phyloP scores from a whole-genome alignment of 208 protist species.

The Blechomonas ayalai region DNA sequence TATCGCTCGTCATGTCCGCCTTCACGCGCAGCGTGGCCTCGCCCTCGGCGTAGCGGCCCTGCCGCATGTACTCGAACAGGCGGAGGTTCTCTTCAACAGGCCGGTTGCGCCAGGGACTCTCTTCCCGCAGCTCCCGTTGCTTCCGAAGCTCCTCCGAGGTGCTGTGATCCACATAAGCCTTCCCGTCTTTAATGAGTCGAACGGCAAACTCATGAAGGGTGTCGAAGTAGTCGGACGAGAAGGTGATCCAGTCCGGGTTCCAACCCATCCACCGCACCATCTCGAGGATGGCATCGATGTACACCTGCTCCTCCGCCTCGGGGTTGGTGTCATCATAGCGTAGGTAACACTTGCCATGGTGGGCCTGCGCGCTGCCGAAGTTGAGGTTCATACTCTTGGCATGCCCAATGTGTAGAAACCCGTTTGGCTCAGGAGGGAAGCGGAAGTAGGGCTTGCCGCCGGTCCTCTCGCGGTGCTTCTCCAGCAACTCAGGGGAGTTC shows the following conservation, averaged over 20 bases:
- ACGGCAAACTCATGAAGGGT: conserved; percentile 97
- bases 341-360: conserved; percentile 94
- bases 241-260: conserved; percentile 92
- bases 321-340: conserved; percentile 99
- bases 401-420: conserved; percentile 99
- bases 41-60: conserved; percentile 96
- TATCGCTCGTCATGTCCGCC: conserved; percentile 95
- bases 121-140: conserved; percentile 68
- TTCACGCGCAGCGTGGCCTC: conserved; percentile 98
- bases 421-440: conserved; percentile 96
- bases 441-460: conserved; percentile 85
- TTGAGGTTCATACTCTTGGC: conserved; percentile 99
- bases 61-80: conserved; percentile 91
- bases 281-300: conserved; percentile 95
- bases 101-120: conserved; percentile 90
- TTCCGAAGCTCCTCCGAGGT: conserved; percentile 93
- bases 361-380: conserved; percentile 94
- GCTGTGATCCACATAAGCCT: conserved; percentile 98
- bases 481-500: conserved; percentile 69
- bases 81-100: conserved; percentile 88
- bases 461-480: conserved; percentile 47
- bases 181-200: conserved; percentile 96
- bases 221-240: conserved; percentile 99
- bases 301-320: conserved; percentile 96
- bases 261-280: conserved; percentile 92